A percentile compares a stretch with the other conserved stretches of the same genome.
Evolutionary conservation across 2,329 filamentous ascomycete genomes (phyloP).

Genomic region (Talaromyces sp.): DNA sequence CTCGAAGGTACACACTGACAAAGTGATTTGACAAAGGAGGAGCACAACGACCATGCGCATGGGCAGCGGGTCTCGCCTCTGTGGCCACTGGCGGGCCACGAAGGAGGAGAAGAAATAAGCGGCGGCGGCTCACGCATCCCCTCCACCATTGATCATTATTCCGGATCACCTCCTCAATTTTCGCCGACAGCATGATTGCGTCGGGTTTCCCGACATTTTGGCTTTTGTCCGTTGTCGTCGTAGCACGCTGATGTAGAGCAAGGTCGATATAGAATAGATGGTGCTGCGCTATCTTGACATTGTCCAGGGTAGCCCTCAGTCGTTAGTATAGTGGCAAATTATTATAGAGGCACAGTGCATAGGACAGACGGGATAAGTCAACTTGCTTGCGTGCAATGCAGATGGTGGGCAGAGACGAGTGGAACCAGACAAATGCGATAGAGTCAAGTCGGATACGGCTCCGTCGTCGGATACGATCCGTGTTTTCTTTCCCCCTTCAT

Average conservation of each 20-base stretch:
- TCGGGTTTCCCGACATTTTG: neutral
- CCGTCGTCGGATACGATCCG: neutral
- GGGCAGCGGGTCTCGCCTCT: slow-evolving; percentile 3
- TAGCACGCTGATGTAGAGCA: neutral
- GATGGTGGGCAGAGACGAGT: neutral
- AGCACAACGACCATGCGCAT: slow-evolving; percentile 3
- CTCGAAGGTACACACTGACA: neutral
- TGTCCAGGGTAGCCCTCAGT: neutral
- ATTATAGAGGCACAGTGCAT: neutral
- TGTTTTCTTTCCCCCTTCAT: neutral
- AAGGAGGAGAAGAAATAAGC: neutral
- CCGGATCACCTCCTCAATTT: neutral
- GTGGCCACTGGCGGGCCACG: slow-evolving; percentile 2
- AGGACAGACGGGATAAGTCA: neutral
- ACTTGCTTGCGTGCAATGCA: neutral
- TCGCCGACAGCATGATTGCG: neutral
- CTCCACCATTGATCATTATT: neutral
- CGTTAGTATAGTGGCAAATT: neutral
- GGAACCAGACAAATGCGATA: slow-evolving; percentile 4
- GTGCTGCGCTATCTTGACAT: too few relatives aligned
- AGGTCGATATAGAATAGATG: neutral
- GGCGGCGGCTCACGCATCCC: neutral
- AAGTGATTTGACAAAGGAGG: neutral
- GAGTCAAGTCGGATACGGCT: neutral
- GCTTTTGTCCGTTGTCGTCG: neutral